Percentiles rank a stretch among this genome's conserved stretches.
These are phyloP conservation scores for Capsicum baccatum DNA, from an alignment of 257 asterid species.

Conservation along the genomic window DNA sequence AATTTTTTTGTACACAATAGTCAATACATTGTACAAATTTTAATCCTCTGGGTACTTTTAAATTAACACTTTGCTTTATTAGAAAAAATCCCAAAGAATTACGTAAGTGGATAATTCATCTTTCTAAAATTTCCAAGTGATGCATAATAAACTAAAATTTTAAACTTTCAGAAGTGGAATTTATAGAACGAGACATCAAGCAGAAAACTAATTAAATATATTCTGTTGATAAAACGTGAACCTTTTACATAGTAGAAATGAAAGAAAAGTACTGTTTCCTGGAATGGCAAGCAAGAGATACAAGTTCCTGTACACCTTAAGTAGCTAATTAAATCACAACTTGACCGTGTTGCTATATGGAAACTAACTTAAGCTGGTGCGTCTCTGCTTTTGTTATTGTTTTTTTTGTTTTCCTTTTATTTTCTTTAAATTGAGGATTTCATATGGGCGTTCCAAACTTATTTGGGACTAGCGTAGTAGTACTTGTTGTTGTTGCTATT, in stretches of 20 bases:
- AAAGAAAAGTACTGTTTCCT: slow-evolving; percentile 2
- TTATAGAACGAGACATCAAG: not conserved
- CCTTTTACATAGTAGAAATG: not conserved
- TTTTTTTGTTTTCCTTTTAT: not conserved
- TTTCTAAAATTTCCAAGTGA: not conserved
- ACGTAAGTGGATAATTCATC: not conserved
- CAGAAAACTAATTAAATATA: not conserved
- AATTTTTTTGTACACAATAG: not conserved
- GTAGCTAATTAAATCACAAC: slow-evolving; percentile 14
- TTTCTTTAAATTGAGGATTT: not conserved
- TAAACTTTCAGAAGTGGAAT: not conserved
- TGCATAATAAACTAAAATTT: not conserved
- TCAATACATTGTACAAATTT: not conserved
- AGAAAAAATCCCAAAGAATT: not conserved
- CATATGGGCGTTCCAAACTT: not conserved
- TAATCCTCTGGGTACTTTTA: not conserved
- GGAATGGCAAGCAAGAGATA: slow-evolving; percentile 8
- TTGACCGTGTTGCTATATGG: not conserved
- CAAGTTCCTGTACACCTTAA: not conserved
- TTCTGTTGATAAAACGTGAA: not conserved
- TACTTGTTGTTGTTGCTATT: not conserved
- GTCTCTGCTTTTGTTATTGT: not conserved
- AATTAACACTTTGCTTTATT: not conserved
- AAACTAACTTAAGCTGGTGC: not conserved
- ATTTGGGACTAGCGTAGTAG: not conserved